Evolutionary conservation across 208 protist species (phyloP), one percentile per base, ranked within the genome.

Genomic region (Vickermania ingenoplastis): DNA sequence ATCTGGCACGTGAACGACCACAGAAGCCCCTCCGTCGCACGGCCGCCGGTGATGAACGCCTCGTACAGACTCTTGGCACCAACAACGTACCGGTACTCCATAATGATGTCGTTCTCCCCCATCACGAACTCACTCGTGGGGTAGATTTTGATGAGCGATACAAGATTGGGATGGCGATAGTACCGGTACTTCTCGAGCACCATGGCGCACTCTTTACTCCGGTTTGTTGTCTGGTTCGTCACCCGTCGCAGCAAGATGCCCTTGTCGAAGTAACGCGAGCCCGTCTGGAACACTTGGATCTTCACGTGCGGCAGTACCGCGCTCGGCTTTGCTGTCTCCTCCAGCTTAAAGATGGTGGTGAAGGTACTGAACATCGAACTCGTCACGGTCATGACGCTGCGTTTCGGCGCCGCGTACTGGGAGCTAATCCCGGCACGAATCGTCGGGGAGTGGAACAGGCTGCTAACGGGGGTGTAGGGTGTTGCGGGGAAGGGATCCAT

Each of bases 1-100:
- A 95, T 74, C 72, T 95, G 89, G 65, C 79, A 90, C 5, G 82
- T 77, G 51, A 91, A 87, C 55, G 83, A 91, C 86, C 86, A 95
- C 61, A 93, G 77, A 67, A 86, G 66, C 22, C 79, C 81, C 65
- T 95, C 89, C 13, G 86, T 88, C 22, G 78, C 75, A 21, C 45
- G 62, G 57, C 79, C 73, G 24, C 86, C 70, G 3, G 69, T 68
- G 72, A 89, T 76, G 63, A 90, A 92, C 45, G 76, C 80, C 59
- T 95, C 82, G 65, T 83, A 61, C 61, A 95, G 64, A 41, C 72
- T 84, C 68, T 87, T 84, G 17, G 89, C 81, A 11, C 81, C 83
- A 2, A 71, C 49, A 27, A 94, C 89, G 62, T 79, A 89, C 60
- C 81, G 83, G 58, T 92, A 95, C 61, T 89, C 85, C 81, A 92